Percentiles rank a stretch among this genome's conserved stretches.
Evolutionary conservation across 257 asterid species (phyloP).

Genomic region (Dorcoceras hygrometricum): DNA sequence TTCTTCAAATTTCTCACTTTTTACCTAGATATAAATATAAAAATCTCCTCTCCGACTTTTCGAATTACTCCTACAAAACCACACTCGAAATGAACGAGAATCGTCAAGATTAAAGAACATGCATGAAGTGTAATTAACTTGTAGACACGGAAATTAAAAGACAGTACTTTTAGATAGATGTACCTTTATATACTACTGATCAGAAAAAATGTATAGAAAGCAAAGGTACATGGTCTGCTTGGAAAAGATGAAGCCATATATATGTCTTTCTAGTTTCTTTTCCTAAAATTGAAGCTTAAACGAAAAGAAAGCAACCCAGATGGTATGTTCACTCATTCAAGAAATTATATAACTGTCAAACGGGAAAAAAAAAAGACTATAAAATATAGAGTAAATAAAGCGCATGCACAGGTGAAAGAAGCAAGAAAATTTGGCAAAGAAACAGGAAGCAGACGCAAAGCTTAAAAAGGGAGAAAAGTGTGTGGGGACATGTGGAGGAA

Average conservation of each 20-base stretch:
- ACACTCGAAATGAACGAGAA: not conserved
- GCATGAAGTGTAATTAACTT: not conserved
- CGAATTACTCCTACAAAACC: not conserved
- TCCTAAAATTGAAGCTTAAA: not conserved
- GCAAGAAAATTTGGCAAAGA: not conserved
- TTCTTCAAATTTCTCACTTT: not conserved
- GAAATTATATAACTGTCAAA: not conserved
- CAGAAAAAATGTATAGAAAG: not conserved
- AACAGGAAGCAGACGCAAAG: conserved; percentile 14
- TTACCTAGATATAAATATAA: not conserved
- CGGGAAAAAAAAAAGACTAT: not conserved
- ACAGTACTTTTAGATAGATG: not conserved
- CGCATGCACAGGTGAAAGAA: conserved; percentile 17
- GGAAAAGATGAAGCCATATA: not conserved
- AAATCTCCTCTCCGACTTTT: not conserved
- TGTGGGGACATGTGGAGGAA: conserved; percentile 66
- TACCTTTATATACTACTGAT: not conserved
- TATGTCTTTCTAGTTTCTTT: too few relatives aligned
- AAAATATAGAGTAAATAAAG: not conserved
- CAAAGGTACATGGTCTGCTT: not conserved
- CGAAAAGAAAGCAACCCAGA: not conserved
- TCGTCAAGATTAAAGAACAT: not conserved
- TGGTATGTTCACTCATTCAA: not conserved
- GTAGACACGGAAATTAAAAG: not conserved
- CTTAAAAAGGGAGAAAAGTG: conserved; percentile 9